A percentile compares a stretch with the other conserved stretches of the same genome.
These are phyloP conservation scores for Sanghuangporus sanghuang DNA, from an alignment of 1,284 basidiomycete species.

Conservation along the genomic window DNA sequence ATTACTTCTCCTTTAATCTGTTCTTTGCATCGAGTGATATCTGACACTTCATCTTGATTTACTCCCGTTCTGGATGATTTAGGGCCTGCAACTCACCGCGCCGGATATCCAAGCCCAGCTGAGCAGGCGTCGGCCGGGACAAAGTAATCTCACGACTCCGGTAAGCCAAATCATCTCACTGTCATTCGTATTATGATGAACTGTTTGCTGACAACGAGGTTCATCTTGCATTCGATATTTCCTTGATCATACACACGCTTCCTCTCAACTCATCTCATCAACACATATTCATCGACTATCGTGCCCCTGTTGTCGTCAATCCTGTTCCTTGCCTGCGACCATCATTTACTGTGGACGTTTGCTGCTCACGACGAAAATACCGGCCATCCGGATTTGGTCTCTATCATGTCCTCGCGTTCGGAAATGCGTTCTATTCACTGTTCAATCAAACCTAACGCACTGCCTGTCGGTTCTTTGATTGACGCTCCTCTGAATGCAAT, in stretches of 20 bases:
- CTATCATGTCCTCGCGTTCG: neutral
- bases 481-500: conserved; percentile 8
- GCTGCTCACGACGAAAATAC: neutral
- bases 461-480: neutral
- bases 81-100: conserved; percentile 82
- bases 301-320: neutral
- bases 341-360: neutral
- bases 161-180: conserved; percentile 40
- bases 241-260: neutral
- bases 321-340: neutral
- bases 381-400: neutral
- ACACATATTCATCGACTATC: conserved; percentile 5
- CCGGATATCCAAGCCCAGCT: conserved; percentile 92
- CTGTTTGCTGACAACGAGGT: neutral
- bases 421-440: neutral
- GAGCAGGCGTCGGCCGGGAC: conserved; percentile 88
- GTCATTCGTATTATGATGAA: neutral
- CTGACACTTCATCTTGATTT: neutral
- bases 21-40: neutral
- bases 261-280: neutral
- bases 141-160: conserved; percentile 95
- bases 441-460: neutral
- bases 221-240: neutral
- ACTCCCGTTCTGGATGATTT: neutral
- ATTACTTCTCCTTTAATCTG: neutral